Evolutionary conservation across 2,329 filamentous ascomycete species (phyloP).

Genomic region (Byssothecium circinans): DNA sequence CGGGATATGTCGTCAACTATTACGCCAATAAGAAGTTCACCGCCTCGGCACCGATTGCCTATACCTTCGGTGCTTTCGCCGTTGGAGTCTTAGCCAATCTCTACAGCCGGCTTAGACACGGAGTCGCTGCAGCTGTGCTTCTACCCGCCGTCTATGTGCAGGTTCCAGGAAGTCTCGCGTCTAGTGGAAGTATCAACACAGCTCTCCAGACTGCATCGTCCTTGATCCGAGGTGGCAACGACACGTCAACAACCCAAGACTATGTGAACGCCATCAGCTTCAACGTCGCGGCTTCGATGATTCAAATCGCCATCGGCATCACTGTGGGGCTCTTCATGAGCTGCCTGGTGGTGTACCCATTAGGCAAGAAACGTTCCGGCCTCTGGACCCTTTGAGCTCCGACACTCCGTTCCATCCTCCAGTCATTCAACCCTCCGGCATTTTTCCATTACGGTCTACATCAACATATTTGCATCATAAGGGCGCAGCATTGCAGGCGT

Average conservation of each 20-base stretch:
- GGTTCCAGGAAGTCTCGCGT: constrained; percentile 36
- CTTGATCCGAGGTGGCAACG: constrained; percentile 25
- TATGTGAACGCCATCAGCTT: constrained; percentile 28
- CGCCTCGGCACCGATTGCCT: constrained; percentile 71
- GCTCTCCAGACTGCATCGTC: constrained; percentile 31
- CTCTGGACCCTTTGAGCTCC: constrained; percentile 30
- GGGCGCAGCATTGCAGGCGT: neutral
- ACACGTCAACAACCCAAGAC: constrained; percentile 4
- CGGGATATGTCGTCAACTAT: constrained; percentile 74
- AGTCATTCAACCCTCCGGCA: neutral
- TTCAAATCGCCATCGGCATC: constrained; percentile 56
- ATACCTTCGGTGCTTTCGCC: constrained; percentile 73
- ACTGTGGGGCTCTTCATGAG: constrained; percentile 54
- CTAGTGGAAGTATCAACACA: constrained; percentile 33
- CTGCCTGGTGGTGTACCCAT: constrained; percentile 52
- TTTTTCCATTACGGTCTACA: neutral
- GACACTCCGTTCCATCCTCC: neutral
- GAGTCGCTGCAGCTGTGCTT: constrained; percentile 46
- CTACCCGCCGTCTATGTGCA: constrained; percentile 38
- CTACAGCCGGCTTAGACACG: constrained; percentile 67
- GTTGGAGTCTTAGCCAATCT: constrained; percentile 77
- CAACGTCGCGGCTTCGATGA: constrained; percentile 51
- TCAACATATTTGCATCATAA: neutral
- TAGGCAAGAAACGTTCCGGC: constrained; percentile 51
- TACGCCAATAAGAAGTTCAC: constrained; percentile 69